These are phyloP conservation scores for Aspergillus pseudotamarii DNA, from an alignment of 2,329 filamentous ascomycete species.

Conservation along the genomic window DNA sequence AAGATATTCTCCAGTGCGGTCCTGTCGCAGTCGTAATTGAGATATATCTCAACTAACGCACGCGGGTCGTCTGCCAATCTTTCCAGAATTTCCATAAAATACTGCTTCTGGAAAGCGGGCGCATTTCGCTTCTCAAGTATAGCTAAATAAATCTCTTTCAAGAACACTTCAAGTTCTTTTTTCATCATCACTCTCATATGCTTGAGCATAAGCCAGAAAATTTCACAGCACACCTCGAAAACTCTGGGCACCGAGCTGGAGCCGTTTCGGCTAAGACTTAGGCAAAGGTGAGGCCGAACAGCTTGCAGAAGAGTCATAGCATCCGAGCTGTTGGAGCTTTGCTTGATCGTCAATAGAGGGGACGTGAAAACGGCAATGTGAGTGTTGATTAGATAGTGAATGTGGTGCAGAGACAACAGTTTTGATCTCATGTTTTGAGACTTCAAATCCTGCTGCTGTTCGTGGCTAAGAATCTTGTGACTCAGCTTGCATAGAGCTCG, in stretches of 20 bases:
- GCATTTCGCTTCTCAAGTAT: constrained; percentile 86
- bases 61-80: constrained; percentile 82
- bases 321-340: constrained; percentile 79
- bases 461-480: constrained; percentile 84
- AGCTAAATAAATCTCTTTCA: constrained; percentile 95
- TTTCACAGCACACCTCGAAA: constrained; percentile 94
- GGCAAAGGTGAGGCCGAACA: constrained; percentile 93
- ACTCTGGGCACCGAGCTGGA: constrained; percentile 89
- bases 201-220: constrained; percentile 97
- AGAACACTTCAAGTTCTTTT: constrained; percentile 97
- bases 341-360: constrained; percentile 86
- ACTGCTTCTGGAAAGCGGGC: constrained; percentile 86
- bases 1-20: constrained; percentile 95
- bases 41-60: constrained; percentile 89
- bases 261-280: constrained; percentile 92
- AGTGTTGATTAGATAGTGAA: constrained; percentile 94
- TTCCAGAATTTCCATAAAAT: constrained; percentile 83
- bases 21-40: constrained; percentile 97
- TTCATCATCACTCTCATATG: constrained; percentile 93
- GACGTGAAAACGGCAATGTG: constrained; percentile 89
- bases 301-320: constrained; percentile 91
- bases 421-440: constrained; percentile 98
- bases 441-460: constrained; percentile 89
- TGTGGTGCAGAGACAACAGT: constrained; percentile 89
- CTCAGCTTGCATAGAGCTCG: constrained; percentile 96